Evolutionary conservation across 306 rosid genomes (phyloP).

Genomic region (Comarum palustre): DNA sequence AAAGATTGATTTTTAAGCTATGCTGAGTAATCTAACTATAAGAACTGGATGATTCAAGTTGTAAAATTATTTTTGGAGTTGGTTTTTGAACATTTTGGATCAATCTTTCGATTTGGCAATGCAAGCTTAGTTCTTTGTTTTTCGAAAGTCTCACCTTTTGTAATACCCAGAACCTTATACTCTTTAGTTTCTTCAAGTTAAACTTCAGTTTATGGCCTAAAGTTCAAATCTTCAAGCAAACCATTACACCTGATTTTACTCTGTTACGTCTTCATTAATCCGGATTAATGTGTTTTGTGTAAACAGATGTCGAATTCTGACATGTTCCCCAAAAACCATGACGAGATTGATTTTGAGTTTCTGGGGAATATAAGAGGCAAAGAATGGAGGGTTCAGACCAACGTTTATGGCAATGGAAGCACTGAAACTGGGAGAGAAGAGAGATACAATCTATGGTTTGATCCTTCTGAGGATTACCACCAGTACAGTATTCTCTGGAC

Average conservation of each 20-base stretch:
- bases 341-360: conserved; percentile 93
- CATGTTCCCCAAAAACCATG: conserved; percentile 77
- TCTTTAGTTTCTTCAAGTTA: neutral
- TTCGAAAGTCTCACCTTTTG: neutral
- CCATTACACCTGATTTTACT: neutral
- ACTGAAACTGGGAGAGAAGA: conserved; percentile 86
- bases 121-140: neutral
- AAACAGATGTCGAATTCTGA: conserved; percentile 91
- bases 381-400: conserved; percentile 95
- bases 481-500: conserved; percentile 89
- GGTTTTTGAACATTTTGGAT: neutral
- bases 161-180: conserved; percentile 1
- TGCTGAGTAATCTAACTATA: neutral
- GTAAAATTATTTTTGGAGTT: neutral
- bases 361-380: conserved; percentile 93
- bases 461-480: conserved; percentile 84
- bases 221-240: conserved; percentile 1
- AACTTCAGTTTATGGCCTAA: neutral
- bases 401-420: conserved; percentile 96
- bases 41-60: neutral
- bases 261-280: neutral
- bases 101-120: neutral
- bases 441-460: conserved; percentile 86
- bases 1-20: neutral
- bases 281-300: neutral